Conservation (phyloP, 2,329 filamentous ascomycete genomes). For the Hypocreales sp. region DNA sequence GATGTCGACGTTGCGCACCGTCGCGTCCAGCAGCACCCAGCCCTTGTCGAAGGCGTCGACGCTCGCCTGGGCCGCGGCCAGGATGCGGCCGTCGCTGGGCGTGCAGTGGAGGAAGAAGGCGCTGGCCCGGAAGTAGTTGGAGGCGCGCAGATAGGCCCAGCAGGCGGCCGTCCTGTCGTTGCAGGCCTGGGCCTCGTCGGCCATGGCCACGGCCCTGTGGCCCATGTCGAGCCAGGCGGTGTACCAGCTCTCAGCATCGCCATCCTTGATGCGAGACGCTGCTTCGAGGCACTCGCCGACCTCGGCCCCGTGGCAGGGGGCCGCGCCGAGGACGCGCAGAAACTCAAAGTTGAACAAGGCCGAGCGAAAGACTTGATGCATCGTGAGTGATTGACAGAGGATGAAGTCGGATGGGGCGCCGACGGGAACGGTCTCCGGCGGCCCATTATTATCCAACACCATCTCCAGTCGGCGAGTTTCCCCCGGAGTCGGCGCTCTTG, state of each 20-base stretch:
- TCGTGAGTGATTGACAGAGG: conserved; percentile 5
- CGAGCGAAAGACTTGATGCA: conserved; percentile 14
- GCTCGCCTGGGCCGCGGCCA: conserved; percentile 10
- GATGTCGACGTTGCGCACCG: conserved; percentile 16
- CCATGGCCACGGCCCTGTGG: conserved; percentile 16
- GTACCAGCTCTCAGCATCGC: conserved; percentile 24
- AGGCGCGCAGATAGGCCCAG: conserved; percentile 21
- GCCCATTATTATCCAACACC: too few species aligned
- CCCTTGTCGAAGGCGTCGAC: conserved; percentile 12
- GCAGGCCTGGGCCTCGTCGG: conserved; percentile 13
- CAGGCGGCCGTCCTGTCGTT: conserved; percentile 16
- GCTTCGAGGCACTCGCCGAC: conserved; percentile 23
- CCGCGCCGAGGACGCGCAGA: conserved; percentile 21
- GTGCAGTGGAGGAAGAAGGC: conserved; percentile 14
- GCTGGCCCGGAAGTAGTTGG: conserved; percentile 23
- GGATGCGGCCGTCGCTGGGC: conserved; percentile 11
- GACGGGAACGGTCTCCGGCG: too few species aligned
- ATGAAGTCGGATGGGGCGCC: not conserved
- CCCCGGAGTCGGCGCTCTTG: too few species aligned
- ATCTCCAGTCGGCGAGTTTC: too few species aligned
- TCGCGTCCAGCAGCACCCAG: conserved; percentile 12
- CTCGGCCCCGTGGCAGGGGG: conserved; percentile 19
- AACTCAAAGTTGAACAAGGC: conserved; percentile 27
- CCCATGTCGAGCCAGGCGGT: conserved; percentile 16
- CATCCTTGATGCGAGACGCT: conserved; percentile 17